Percentiles rank a stretch among this genome's conserved stretches.
Evolutionary conservation across 371 early-diverging fungal species (phyloP).

Genomic region (Mortierella sp.): DNA sequence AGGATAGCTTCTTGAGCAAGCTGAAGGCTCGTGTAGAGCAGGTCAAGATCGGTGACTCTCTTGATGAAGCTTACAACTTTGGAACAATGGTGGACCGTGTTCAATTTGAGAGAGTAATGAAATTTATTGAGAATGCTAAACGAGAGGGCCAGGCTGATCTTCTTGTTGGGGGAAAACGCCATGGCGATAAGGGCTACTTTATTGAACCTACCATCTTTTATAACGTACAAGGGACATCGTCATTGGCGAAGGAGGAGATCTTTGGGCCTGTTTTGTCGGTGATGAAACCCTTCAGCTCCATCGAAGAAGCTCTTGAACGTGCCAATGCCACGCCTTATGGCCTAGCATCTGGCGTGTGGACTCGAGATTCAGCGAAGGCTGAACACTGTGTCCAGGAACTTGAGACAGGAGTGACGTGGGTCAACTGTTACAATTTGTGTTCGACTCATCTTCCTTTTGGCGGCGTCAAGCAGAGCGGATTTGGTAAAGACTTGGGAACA

Average conservation of each 20-base stretch:
- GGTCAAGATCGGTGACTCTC: conserved; percentile 73
- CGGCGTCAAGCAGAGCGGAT: conserved; percentile 90
- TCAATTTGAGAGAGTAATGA: conserved; percentile 82
- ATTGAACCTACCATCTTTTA: conserved; percentile 85
- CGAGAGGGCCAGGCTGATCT: conserved; percentile 57
- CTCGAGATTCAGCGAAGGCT: conserved; percentile 74
- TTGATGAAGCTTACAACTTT: conserved; percentile 68
- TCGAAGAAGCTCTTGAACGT: conserved; percentile 82
- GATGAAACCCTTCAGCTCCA: conserved; percentile 75
- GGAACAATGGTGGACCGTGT: conserved; percentile 83
- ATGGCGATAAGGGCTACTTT: conserved; percentile 79
- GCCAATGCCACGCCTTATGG: conserved; percentile 88
- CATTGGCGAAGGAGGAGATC: conserved; percentile 86
- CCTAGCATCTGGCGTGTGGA: conserved; percentile 90
- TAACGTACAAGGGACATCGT: conserved; percentile 73
- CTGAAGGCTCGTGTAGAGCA: conserved; percentile 71
- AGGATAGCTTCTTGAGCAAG: conserved; percentile 74
- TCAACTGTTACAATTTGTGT: conserved; percentile 72
- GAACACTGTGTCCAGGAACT: conserved; percentile 74
- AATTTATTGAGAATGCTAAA: conserved; percentile 62
- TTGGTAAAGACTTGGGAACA: conserved; percentile 84
- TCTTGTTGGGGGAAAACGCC: conserved; percentile 78
- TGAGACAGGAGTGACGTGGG: conserved; percentile 89
- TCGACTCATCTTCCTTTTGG: conserved; percentile 85
- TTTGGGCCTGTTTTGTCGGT: conserved; percentile 94